Evolutionary conservation across 2,329 filamentous ascomycete species (phyloP).

Genomic region (Sphaceloma murrayae): DNA sequence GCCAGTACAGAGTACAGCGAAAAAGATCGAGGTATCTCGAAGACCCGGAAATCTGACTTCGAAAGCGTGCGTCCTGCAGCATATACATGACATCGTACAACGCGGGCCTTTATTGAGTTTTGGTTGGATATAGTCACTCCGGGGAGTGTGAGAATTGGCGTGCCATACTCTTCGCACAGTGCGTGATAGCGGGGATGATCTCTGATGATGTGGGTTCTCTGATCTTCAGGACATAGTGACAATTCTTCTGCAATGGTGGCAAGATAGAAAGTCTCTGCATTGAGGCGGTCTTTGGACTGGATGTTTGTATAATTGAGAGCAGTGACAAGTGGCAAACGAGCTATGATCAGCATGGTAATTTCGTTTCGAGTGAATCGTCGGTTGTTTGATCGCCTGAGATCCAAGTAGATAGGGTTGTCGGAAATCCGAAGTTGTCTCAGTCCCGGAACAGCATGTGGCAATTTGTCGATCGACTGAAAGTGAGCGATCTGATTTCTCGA

Average conservation of each 20-base stretch:
- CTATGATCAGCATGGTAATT: slow-evolving; percentile 79
- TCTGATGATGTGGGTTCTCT: slow-evolving; percentile 46
- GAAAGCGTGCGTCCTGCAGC: slow-evolving; percentile 31
- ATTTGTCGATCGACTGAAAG: slow-evolving; percentile 65
- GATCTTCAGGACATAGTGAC: slow-evolving; percentile 46
- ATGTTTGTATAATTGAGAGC: slow-evolving; percentile 64
- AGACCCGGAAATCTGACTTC: slow-evolving; percentile 19
- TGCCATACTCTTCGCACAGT: slow-evolving; percentile 67
- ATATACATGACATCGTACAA: slow-evolving; percentile 55
- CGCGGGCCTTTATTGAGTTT: slow-evolving; percentile 68
- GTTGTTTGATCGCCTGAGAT: slow-evolving; percentile 36
- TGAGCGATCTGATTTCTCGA: slow-evolving; percentile 39
- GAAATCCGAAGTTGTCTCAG: slow-evolving; percentile 67
- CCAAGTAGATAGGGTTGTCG: slow-evolving; percentile 73
- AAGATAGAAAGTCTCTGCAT: slow-evolving; percentile 91
- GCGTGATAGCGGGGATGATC: slow-evolving; percentile 63
- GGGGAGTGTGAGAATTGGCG: slow-evolving; percentile 51
- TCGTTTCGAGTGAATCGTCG: slow-evolving; percentile 55
- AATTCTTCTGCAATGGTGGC: slow-evolving; percentile 72
- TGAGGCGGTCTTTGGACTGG: slow-evolving; percentile 62
- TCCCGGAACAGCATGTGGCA: slow-evolving; percentile 60
- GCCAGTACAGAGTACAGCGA: slow-evolving; percentile 77
- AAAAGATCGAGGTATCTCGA: slow-evolving; percentile 61
- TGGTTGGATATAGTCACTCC: slow-evolving; percentile 44
- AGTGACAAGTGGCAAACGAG: slow-evolving; percentile 58